Percentiles rank a stretch among this genome's conserved stretches.
These are phyloP conservation scores for Capronia americana DNA, from an alignment of 2,329 filamentous ascomycete species.

Conservation along the genomic window DNA sequence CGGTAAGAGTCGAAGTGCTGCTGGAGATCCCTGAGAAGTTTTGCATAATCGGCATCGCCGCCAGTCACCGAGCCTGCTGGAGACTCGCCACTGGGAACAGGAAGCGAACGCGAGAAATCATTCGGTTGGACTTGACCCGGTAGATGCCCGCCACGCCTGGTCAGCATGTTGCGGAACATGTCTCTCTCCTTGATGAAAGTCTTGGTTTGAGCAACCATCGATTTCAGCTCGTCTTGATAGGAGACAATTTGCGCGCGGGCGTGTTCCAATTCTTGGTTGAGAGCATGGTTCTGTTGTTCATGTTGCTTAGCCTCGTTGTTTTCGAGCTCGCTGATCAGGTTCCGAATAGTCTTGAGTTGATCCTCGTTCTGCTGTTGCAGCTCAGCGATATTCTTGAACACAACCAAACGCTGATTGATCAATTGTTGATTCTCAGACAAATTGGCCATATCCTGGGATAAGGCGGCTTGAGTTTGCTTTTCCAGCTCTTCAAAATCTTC, in stretches of 20 bases:
- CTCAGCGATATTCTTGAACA: slow-evolving; percentile 84
- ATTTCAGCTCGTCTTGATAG: slow-evolving; percentile 83
- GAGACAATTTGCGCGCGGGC: slow-evolving; percentile 69
- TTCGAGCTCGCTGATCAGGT: slow-evolving; percentile 88
- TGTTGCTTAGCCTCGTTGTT: slow-evolving; percentile 79
- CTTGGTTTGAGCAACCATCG: slow-evolving; percentile 81
- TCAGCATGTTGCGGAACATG: slow-evolving; percentile 94
- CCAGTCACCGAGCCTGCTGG: slow-evolving; percentile 59
- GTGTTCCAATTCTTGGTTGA: slow-evolving; percentile 72
- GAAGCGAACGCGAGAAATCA: slow-evolving; percentile 73
- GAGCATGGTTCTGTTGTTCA: slow-evolving; percentile 60
- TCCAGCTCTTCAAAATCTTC: slow-evolving; percentile 78
- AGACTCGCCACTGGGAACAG: slow-evolving; percentile 54
- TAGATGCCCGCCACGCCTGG: slow-evolving; percentile 70
- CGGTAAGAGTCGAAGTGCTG: slow-evolving; percentile 88
- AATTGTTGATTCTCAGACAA: slow-evolving; percentile 85
- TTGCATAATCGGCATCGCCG: slow-evolving; percentile 73
- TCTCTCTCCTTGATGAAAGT: slow-evolving; percentile 95
- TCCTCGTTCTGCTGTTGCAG: slow-evolving; percentile 88
- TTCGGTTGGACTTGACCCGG: slow-evolving; percentile 68
- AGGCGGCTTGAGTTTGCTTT: slow-evolving; percentile 51
- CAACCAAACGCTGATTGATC: slow-evolving; percentile 86
- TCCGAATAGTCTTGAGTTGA: slow-evolving; percentile 79
- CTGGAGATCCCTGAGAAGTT: slow-evolving; percentile 85
- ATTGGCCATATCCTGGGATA: slow-evolving; percentile 76